Percentiles rank a stretch among this genome's conserved stretches.
These are phyloP conservation scores for Cyberlindnera suaveolens DNA, from an alignment of 805 yeast genomes.

Conservation along the genomic window DNA sequence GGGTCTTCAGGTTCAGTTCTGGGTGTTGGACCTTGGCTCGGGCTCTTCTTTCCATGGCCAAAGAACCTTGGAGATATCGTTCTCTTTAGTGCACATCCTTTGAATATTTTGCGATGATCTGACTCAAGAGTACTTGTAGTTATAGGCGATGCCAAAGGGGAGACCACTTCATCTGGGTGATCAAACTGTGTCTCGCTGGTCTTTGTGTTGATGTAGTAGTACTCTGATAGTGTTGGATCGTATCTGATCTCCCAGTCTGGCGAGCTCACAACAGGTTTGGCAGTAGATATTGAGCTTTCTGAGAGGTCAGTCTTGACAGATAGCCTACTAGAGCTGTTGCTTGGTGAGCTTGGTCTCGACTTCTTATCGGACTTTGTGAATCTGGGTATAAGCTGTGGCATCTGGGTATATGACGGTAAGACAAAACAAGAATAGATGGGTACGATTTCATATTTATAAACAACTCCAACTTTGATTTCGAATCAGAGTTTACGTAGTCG, in stretches of 20 bases:
- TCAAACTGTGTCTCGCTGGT: conserved; percentile 30
- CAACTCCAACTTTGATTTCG: too few relatives aligned
- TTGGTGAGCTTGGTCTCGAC: neutral
- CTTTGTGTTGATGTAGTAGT: conserved; percentile 27
- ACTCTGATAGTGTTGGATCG: conserved; percentile 27
- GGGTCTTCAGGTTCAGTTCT: neutral
- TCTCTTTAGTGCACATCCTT: conserved; percentile 14
- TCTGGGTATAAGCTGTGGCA: neutral
- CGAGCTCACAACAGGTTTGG: conserved; percentile 14
- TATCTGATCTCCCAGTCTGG: conserved; percentile 20
- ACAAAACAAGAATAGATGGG: too few relatives aligned
- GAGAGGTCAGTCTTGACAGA: neutral
- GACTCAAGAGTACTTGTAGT: neutral
- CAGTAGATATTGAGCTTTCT: neutral
- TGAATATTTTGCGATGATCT: conserved; percentile 5
- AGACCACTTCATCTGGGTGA: conserved; percentile 34
- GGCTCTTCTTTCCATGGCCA: neutral
- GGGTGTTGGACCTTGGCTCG: too few relatives aligned
- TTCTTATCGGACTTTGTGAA: neutral
- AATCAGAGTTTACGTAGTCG: too few relatives aligned
- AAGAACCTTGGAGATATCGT: conserved; percentile 19
- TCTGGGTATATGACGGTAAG: neutral
- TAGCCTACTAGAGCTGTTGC: neutral
- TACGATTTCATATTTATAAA: too few relatives aligned
- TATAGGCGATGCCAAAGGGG: conserved; percentile 12